These are phyloP conservation scores for Populus davidiana DNA, from an alignment of 345 rosid genomes.

Conservation along the genomic window DNA sequence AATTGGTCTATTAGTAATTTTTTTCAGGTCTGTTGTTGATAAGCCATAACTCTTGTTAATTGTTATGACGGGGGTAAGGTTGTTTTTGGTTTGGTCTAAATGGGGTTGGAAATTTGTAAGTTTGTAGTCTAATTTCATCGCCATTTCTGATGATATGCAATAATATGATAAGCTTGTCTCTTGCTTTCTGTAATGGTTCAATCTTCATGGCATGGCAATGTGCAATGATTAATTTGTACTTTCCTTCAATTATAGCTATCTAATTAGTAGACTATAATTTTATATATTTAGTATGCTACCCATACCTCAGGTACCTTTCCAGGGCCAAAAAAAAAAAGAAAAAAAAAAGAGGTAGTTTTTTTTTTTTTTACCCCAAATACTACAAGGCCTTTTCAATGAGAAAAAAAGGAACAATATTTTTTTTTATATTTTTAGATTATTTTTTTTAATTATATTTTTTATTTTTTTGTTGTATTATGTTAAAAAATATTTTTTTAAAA, in stretches of 20 bases:
- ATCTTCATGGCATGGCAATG: not conserved
- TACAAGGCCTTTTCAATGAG: too few species aligned
- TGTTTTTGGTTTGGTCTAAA: not conserved
- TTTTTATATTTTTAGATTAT: too few species aligned
- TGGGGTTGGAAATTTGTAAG: not conserved
- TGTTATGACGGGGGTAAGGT: not conserved
- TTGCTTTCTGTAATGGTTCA: not conserved
- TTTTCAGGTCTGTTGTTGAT: not conserved
- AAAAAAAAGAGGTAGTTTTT: not conserved
- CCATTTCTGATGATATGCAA: not conserved
- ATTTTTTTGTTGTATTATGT: too few species aligned
- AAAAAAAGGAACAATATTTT: too few species aligned
- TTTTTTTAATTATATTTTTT: too few species aligned
- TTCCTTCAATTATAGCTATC: too few species aligned
- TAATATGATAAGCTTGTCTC: conserved; percentile 10
- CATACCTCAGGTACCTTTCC: not conserved
- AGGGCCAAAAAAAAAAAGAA: not conserved
- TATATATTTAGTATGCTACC: not conserved
- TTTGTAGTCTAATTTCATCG: not conserved
- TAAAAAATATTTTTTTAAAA: too few species aligned
- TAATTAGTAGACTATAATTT: not conserved
- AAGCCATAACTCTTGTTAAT: conserved; percentile 17
- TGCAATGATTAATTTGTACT: not conserved
- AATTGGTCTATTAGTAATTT: not conserved
- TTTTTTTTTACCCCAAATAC: too few species aligned